Evolutionary conservation across 2,329 filamentous ascomycete genomes (phyloP).

Genomic region (Escovopsis weberi): DNA sequence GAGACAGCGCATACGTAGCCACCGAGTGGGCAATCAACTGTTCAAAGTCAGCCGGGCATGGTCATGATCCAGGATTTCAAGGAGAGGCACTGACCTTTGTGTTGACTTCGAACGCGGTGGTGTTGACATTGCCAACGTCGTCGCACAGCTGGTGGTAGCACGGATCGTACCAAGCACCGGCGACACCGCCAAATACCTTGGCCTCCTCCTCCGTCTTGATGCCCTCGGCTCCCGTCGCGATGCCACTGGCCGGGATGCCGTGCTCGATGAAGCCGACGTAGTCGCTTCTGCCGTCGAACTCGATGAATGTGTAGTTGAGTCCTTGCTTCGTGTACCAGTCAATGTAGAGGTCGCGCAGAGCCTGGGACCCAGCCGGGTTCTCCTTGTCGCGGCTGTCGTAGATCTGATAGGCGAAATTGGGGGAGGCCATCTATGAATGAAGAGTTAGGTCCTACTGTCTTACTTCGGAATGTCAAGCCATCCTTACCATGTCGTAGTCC

Average conservation of each 20-base stretch:
- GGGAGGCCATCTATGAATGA: slow-evolving; percentile 32
- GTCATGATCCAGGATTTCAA: too few relatives aligned
- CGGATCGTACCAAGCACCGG: slow-evolving; percentile 43
- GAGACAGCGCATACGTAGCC: slow-evolving; percentile 52
- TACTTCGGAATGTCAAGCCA: not conserved
- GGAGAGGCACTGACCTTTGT: slow-evolving; percentile 32
- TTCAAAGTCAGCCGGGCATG: slow-evolving; percentile 7
- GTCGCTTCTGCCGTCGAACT: slow-evolving; percentile 67
- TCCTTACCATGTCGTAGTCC: slow-evolving; percentile 48
- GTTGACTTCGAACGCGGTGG: slow-evolving; percentile 46
- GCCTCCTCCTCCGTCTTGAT: slow-evolving; percentile 56
- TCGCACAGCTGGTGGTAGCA: slow-evolving; percentile 52
- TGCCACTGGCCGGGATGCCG: slow-evolving; percentile 59
- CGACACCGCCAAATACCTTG: slow-evolving; percentile 54
- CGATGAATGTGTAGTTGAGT: slow-evolving; percentile 53
- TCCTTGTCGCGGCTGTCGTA: slow-evolving; percentile 58
- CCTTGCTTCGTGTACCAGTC: slow-evolving; percentile 49
- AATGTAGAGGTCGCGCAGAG: slow-evolving; percentile 53
- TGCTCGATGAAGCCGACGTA: slow-evolving; percentile 63
- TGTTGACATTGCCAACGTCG: slow-evolving; percentile 40
- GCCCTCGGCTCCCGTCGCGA: slow-evolving; percentile 65
- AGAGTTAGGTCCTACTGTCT: too few relatives aligned
- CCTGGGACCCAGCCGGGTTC: slow-evolving; percentile 55
- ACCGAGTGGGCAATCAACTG: slow-evolving; percentile 57
- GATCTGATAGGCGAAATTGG: slow-evolving; percentile 52